Evolutionary conservation across 176 grass and related monocot species (phyloP).

Genomic region (Oryza meyeriana): DNA sequence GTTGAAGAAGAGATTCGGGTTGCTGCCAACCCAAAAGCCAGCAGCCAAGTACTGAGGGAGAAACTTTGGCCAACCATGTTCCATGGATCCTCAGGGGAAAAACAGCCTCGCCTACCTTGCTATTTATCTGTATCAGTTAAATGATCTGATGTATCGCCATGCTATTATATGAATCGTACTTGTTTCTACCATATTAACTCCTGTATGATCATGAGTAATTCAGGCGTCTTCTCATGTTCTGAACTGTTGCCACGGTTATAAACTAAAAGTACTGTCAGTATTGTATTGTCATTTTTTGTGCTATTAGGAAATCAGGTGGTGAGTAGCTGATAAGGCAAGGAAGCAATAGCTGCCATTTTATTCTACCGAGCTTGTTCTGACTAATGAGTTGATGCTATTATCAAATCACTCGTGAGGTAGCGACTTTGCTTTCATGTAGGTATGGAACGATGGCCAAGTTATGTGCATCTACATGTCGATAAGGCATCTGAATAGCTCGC

Average conservation of each 20-base stretch:
- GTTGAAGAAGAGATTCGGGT: slow-evolving; percentile 88
- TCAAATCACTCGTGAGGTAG: background rate
- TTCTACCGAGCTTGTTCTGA: background rate
- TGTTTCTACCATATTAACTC: background rate
- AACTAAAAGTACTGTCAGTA: background rate
- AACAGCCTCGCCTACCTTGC: slow-evolving; percentile 13
- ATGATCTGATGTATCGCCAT: slow-evolving; percentile 7
- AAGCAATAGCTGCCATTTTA: background rate
- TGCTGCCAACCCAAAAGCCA: slow-evolving; percentile 80
- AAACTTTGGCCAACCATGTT: background rate
- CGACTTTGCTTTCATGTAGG: background rate
- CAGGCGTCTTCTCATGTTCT: background rate
- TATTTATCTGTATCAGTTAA: background rate
- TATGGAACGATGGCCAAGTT: background rate
- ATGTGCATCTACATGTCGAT: too few species aligned
- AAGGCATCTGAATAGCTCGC: too few species aligned
- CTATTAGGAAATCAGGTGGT: background rate
- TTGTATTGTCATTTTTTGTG: background rate
- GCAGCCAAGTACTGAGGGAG: slow-evolving; percentile 63
- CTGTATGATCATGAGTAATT: background rate
- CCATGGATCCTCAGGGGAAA: background rate
- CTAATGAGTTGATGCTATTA: background rate
- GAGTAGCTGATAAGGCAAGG: background rate
- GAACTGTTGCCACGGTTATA: background rate
- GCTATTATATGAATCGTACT: background rate